Evolutionary conservation across 345 rosid species (phyloP), one percentile per base, ranked within the genome.

Genomic region (Mallotus nudiflorus): DNA sequence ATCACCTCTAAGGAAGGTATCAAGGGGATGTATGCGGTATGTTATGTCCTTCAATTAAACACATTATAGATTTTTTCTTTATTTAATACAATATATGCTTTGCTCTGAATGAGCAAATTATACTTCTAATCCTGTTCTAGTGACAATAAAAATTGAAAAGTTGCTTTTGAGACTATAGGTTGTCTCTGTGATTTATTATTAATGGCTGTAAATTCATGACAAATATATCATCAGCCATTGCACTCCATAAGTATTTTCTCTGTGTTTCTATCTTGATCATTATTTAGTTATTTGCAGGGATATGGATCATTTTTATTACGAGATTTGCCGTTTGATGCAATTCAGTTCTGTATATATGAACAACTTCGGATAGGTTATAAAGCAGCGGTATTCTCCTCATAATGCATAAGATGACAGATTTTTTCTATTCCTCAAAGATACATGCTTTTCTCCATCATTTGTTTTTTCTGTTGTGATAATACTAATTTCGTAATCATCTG

Each of bases 271-370:
- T 31, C 28, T 22, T 22, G 33, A 44, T 49, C 10, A 33, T 42
- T 4, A 19, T 27, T 8, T 63, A 27, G 15, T 46, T 27, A 11
- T 12, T 14, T 76, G 33, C 70, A 95, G 99, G 99, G 99, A 55
- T 95, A 92, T 68, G 79, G 98, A 75, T 92, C 98, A 9, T 92
- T 92, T 73, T 72, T 92, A 44, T 62, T 95, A 83, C 83, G 96
- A 75, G 99, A 95, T 83, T 85, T 95, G 79, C 97, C 97, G 27
- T 95, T 95, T 82, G 99, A 95, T 81, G 99, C 97, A 46, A 83
- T 90, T 75, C 98, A 95, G 73, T 95, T 95, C 81, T 95, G 98
- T 81, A 83, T 92, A 74, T 95, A 95, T 45, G 98, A 95, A 87
- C 98, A 95, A 82, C 86, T 95, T 50, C 86, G 96, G 66, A 75